Evolutionary conservation across 83 land plant genomes (phyloP), one percentile per base, ranked within the genome.

Genomic region (Picea abies): DNA sequence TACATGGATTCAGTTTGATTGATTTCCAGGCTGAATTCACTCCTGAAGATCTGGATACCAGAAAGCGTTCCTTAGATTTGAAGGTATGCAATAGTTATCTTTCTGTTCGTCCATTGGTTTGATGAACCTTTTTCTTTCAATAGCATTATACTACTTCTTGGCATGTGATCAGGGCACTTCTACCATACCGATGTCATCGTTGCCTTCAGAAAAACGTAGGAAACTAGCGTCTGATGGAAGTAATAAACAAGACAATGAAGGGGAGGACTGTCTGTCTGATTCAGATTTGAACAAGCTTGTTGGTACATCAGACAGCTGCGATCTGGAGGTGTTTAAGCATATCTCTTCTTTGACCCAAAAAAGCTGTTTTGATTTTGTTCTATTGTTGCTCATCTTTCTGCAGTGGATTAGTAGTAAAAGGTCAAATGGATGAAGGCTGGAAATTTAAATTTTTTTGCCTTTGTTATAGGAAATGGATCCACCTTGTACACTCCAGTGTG

Each of bases 381-480:
- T 23, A 26, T 76, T 52, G 79, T 49, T 52, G 61, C 6, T 35
- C 26, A 76, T 49, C 17, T 76, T 76, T 52, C 35, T 29, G 26
- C 4, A 12, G 35, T 6, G 7, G 44, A 52, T 22, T n/a, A 41
- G n/a, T 11, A 49, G 79, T 76, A 14, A 76, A 76, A 76, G 12
- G 61, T n/a, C 60, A 76, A 76, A 76, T 25, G 58, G 61, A 76
- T 25, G 58, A 52, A 52, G 58, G 60, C 5, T 76, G 61, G 26
- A 44, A 9, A 39, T 12, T n/a, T 1, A 75, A 47, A 47, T 10
- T 3, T 11, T 0, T 66, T 52, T 52, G 23, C 32, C 20, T 23
- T 52, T 49, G 25, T 35, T 80, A 32, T 81, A 97, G 98, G 99
- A 97, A 84, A 91, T 94, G 96, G 92, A 93, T 23, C 95, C 98